phyloP scores from a whole-genome alignment of 768 basidiomycete genomes.

The Collybia nuda region DNA sequence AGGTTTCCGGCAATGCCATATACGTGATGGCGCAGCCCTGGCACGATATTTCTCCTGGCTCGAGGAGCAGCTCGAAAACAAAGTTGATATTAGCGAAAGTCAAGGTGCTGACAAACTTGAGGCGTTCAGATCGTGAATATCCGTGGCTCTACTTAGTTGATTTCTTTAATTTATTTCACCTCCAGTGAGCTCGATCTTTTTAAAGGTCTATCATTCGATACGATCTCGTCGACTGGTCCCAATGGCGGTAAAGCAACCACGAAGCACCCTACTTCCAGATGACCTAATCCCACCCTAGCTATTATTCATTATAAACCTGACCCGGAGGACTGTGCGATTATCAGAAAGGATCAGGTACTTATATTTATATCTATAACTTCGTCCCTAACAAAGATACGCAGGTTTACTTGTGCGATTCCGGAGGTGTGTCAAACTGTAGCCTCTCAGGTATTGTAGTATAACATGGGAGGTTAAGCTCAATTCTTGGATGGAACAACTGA shows the following conservation, averaged over 20 bases:
- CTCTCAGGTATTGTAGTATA: background rate
- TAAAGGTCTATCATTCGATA: slow-evolving; percentile 86
- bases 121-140: slow-evolving; percentile 75
- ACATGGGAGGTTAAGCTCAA: slow-evolving; percentile 10
- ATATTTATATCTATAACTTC: background rate
- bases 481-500: slow-evolving; percentile 90
- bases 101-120: slow-evolving; percentile 80
- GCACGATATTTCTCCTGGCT: slow-evolving; percentile 94
- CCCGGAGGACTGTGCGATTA: slow-evolving; percentile 65
- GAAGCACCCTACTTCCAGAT: background rate
- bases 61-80: slow-evolving; percentile 74
- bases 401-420: slow-evolving; percentile 72
- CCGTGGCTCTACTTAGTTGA: background rate
- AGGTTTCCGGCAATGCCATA: slow-evolving; percentile 87
- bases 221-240: slow-evolving; percentile 90
- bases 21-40: slow-evolving; percentile 88
- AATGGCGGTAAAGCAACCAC: slow-evolving; percentile 71
- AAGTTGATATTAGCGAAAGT: slow-evolving; percentile 68
- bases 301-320: slow-evolving; percentile 94
- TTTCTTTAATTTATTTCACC: background rate
- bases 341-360: slow-evolving; percentile 70
- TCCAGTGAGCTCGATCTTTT: slow-evolving; percentile 74
- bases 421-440: slow-evolving; percentile 45
- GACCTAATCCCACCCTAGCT: slow-evolving; percentile 38
- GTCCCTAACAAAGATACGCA: slow-evolving; percentile 14